phyloP scores from a whole-genome alignment of 441 rosid genomes.

The Raphanus hybrid region DNA sequence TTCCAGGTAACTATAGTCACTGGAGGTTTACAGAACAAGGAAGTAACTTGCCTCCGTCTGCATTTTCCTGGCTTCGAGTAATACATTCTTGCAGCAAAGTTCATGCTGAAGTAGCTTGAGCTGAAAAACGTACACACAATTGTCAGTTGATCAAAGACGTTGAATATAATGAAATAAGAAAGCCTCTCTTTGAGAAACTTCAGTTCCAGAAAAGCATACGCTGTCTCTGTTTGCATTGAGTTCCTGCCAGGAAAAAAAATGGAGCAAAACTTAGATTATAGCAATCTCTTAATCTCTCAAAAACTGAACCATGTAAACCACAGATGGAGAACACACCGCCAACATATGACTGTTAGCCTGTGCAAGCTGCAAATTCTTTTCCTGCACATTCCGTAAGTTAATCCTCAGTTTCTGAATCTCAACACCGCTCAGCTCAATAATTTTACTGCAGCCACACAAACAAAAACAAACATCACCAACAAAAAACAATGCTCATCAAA shows the following conservation, averaged over 20 bases:
- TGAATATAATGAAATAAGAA: not conserved
- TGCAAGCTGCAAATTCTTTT: conserved; percentile 71
- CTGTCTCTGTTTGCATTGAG: conserved; percentile 41
- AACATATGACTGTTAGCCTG: conserved; percentile 69
- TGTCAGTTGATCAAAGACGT: conserved; percentile 26
- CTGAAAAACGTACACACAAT: conserved; percentile 38
- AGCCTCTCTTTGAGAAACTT: conserved; percentile 24
- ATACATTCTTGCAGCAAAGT: conserved; percentile 55
- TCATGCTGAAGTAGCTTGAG: conserved; percentile 59
- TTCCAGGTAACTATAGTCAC: conserved; percentile 20
- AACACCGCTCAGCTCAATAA: conserved; percentile 55
- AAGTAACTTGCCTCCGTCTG: conserved; percentile 48
- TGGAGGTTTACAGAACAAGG: conserved; percentile 6
- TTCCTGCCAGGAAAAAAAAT: not conserved
- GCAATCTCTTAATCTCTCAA: conserved; percentile 15
- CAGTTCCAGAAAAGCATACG: conserved; percentile 42
- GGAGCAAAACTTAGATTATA: conserved; percentile 8
- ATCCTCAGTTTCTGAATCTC: conserved; percentile 69
- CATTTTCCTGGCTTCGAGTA: conserved; percentile 49
- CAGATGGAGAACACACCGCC: conserved; percentile 51
- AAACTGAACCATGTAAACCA: conserved; percentile 20
- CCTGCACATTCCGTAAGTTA: conserved; percentile 61
- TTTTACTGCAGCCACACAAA: conserved; percentile 52
- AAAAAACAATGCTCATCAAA: conserved; percentile 20
- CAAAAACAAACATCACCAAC: not conserved